A percentile compares a stretch with the other conserved stretches of the same genome.
These are phyloP conservation scores for Phytomonas francai DNA, from an alignment of 208 protist species.

Conservation along the genomic window DNA sequence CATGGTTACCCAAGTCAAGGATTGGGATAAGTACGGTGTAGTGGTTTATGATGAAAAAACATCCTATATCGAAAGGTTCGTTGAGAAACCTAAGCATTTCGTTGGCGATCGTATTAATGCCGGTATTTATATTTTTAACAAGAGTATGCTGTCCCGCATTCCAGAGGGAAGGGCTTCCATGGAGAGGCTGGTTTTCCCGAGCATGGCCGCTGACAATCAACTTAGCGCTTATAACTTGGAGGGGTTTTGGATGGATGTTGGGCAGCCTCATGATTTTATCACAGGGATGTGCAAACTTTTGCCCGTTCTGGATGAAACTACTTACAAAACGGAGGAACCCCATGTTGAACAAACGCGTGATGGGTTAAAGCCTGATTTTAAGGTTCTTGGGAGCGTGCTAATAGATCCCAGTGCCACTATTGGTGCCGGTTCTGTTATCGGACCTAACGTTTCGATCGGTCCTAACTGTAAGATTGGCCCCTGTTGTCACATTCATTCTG, in stretches of 20 bases:
- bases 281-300: constrained; percentile 86
- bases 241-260: constrained; percentile 98
- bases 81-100: constrained; percentile 95
- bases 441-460: constrained; percentile 94
- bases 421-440: constrained; percentile 89
- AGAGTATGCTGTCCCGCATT: constrained; percentile 93
- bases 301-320: constrained; percentile 32
- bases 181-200: constrained; percentile 95
- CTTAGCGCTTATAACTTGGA: constrained; percentile 94
- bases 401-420: constrained; percentile 90
- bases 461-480: constrained; percentile 90
- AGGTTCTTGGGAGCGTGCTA: constrained; percentile 69
- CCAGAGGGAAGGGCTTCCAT: constrained; percentile 90
- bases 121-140: constrained; percentile 96
- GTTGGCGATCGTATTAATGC: constrained; percentile 97
- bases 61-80: constrained; percentile 88
- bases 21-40: constrained; percentile 97
- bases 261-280: constrained; percentile 94
- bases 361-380: constrained; percentile 20
- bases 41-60: constrained; percentile 89
- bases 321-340: constrained; percentile 22
- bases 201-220: constrained; percentile 88
- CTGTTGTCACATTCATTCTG: constrained; percentile 69
- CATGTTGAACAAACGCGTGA: constrained; percentile 23
- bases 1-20: constrained; percentile 92